A percentile compares a stretch with the other conserved stretches of the same genome.
Evolutionary conservation across 148 eudicot genomes (phyloP).

Genomic region (Silene uniflora): DNA sequence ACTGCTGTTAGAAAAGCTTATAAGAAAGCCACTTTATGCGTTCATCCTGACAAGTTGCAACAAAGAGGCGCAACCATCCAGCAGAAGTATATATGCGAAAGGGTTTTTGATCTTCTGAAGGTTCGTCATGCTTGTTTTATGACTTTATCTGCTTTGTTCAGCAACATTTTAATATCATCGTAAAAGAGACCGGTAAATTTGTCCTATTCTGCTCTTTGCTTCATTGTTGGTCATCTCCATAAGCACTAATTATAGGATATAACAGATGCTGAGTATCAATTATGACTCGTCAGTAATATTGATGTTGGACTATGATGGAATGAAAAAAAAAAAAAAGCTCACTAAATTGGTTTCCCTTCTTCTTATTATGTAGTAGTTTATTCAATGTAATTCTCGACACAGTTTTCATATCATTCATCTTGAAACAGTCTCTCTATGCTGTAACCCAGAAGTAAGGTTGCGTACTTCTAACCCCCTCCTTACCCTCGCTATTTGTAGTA

Average conservation of each 20-base stretch:
- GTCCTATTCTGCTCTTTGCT: neutral
- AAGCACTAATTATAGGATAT: neutral
- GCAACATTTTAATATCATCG: neutral
- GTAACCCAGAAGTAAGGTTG: too few relatives aligned
- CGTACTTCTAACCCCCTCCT: neutral
- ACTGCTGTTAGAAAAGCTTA: constrained; percentile 92
- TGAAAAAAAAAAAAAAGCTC: neutral
- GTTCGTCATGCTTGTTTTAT: constrained; percentile 28
- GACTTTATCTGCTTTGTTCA: constrained; percentile 1
- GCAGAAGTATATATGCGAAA: constrained; percentile 93
- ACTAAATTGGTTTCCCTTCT: neutral
- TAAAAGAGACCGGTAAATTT: neutral
- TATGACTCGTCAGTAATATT: neutral
- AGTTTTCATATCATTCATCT: neutral
- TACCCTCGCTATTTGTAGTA: neutral
- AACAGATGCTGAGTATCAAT: neutral
- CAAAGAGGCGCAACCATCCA: constrained; percentile 90
- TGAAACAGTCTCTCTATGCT: neutral
- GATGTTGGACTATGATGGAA: neutral
- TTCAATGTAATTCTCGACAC: neutral
- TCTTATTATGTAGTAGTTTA: neutral
- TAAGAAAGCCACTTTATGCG: constrained; percentile 85
- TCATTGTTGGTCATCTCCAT: neutral
- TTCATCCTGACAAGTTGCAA: constrained; percentile 97
- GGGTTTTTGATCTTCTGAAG: constrained; percentile 95